A percentile compares a stretch with the other conserved stretches of the same genome.
These are phyloP conservation scores for Zygoascus meyerae DNA, from an alignment of 1,139 yeast species.

Conservation along the genomic window DNA sequence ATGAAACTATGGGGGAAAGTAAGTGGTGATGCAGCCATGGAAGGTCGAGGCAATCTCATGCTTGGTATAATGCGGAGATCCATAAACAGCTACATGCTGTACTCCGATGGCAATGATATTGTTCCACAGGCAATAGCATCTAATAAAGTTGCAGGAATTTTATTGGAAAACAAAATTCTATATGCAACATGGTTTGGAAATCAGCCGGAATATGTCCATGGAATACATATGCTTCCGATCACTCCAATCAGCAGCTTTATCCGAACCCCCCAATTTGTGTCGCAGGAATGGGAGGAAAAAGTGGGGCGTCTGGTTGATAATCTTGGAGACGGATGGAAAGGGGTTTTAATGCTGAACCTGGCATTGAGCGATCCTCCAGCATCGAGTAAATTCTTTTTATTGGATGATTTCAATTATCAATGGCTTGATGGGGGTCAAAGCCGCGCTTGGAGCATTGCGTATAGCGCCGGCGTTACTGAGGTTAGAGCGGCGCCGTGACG, in stretches of 20 bases:
- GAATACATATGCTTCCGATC: conserved; percentile 86
- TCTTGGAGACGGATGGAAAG: conserved; percentile 77
- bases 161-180: conserved; percentile 75
- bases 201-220: conserved; percentile 72
- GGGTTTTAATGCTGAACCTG: conserved; percentile 65
- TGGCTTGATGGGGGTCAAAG: conserved; percentile 87
- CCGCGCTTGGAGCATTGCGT: conserved; percentile 81
- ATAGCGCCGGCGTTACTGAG: conserved; percentile 23
- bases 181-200: conserved; percentile 83
- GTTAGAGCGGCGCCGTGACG: no score
- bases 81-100: conserved; percentile 54
- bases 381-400: conserved; percentile 61
- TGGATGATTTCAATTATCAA: conserved; percentile 38
- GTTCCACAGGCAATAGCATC: conserved; percentile 49
- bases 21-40: conserved; percentile 55
- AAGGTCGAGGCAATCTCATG: conserved; percentile 60
- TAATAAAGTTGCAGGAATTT: conserved; percentile 65
- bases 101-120: conserved; percentile 43
- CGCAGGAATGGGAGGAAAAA: conserved; percentile 67
- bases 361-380: conserved; percentile 63
- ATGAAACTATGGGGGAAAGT: conserved; percentile 68
- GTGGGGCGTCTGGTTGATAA: conserved; percentile 44
- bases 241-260: conserved; percentile 75
- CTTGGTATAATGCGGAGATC: conserved; percentile 52
- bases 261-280: conserved; percentile 59